phyloP scores from a whole-genome alignment of 306 rosid genomes.

The Corylus americana region DNA sequence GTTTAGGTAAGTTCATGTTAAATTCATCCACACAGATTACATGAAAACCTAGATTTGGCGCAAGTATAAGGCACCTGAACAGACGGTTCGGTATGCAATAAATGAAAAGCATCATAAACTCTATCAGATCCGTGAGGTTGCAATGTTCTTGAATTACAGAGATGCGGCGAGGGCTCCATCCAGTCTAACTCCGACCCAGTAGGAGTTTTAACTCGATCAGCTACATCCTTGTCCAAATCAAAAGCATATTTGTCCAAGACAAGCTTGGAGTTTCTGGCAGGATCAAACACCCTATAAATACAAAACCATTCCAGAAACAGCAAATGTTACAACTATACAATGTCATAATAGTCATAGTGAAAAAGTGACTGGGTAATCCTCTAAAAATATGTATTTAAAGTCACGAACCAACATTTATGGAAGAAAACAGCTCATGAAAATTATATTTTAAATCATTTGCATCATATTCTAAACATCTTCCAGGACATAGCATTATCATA shows the following conservation, averaged over 20 bases:
- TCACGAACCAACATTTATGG: neutral
- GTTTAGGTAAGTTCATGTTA: neutral
- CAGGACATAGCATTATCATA: neutral
- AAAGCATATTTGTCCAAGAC: slow-evolving; percentile 39
- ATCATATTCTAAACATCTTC: neutral
- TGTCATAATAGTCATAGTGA: neutral
- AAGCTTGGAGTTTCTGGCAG: slow-evolving; percentile 35
- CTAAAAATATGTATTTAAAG: neutral
- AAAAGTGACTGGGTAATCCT: neutral
- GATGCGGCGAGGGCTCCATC: slow-evolving; percentile 56
- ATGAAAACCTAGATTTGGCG: neutral
- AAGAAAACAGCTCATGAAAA: neutral
- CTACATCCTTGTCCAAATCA: slow-evolving; percentile 26
- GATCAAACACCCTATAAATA: slow-evolving; percentile 48
- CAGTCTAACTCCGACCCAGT: slow-evolving; percentile 52
- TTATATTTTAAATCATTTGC: neutral
- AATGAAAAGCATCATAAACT: slow-evolving; percentile 62
- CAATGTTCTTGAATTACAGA: slow-evolving; percentile 31
- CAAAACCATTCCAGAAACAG: neutral
- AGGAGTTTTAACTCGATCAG: slow-evolving; percentile 24
- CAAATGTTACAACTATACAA: neutral
- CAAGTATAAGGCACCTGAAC: slow-evolving; percentile 57
- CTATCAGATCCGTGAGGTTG: slow-evolving; percentile 33
- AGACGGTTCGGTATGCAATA: slow-evolving; percentile 67
- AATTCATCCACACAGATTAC: neutral